Percentiles rank a stretch among this genome's conserved stretches.
phyloP scores from a whole-genome alignment of 2,329 filamentous ascomycete genomes.

The Chrysoporthe deuterocubensis region DNA sequence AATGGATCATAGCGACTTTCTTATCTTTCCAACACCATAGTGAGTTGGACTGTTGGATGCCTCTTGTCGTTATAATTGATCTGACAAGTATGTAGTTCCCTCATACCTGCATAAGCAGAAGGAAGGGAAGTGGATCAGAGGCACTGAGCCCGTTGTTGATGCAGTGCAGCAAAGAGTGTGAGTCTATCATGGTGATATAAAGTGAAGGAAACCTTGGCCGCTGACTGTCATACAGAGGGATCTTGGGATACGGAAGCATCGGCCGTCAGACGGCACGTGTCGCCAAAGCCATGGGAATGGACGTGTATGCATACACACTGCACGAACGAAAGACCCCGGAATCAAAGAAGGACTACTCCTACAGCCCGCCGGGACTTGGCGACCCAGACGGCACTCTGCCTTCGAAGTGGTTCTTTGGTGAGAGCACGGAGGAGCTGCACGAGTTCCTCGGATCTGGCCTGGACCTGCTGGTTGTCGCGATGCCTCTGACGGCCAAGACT shows the following conservation, averaged over 20 bases:
- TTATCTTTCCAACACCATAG: constrained; percentile 50
- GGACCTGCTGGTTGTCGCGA: constrained; percentile 56
- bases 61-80: not conserved
- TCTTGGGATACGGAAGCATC: constrained; percentile 59
- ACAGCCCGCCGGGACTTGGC: constrained; percentile 69
- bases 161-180: constrained; percentile 55
- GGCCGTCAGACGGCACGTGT: constrained; percentile 60
- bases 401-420: constrained; percentile 55
- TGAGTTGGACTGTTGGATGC: not conserved
- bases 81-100: constrained; percentile 42
- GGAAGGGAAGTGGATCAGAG: constrained; percentile 48
- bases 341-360: constrained; percentile 66
- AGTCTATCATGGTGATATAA: constrained; percentile 30
- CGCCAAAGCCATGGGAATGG: constrained; percentile 68
- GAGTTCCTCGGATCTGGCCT: constrained; percentile 55
- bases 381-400: constrained; percentile 56
- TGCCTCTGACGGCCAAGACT: constrained; percentile 55
- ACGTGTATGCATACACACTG: constrained; percentile 76
- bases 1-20: constrained; percentile 60
- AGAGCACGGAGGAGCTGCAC: constrained; percentile 48
- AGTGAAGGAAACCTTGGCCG: not conserved
- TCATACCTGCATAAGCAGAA: constrained; percentile 50
- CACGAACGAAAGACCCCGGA: constrained; percentile 69
- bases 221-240: constrained; percentile 43
- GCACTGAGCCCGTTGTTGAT: constrained; percentile 43